Base-by-base conservation (phyloP, 148 eudicot genomes). In the Euryodendron excelsum region DNA sequence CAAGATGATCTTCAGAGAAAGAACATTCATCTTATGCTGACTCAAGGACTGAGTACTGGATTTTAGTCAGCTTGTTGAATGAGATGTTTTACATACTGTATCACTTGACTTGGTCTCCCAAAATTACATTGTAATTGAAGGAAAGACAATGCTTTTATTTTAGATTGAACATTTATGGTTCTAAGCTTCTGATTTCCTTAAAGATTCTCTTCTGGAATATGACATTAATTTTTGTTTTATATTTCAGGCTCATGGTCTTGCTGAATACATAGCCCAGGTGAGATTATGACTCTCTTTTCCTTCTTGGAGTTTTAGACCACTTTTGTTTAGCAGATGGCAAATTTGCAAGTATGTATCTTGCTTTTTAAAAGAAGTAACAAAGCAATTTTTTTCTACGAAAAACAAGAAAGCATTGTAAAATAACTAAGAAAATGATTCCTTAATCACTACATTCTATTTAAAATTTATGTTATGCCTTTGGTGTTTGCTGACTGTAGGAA, bases 201-300 rank as follows among this genome's bases (percentile, higher is more conserved):
- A 34, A 11, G 62, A 50, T 73, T 30, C 45, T n/a, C 23, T 70
- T 79, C 41, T 13, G 77, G 73, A 68, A 65, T 36, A 69, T 85
- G 78, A 69, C 80, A 82, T 68, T 72, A 28, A 80, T 69, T 79
- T 56, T 77, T 76, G 81, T 80, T 84, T 77, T 80, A 14, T 82
- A 67, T 87, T 87, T 59, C 99, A 96, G 99, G 88, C 91, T 61
- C 97, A 96, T 87, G 98, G 94, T 60, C 82, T 96, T 80, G 98
- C 99, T 9, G 99, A 96, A 80, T 96, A 90, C 81, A 96, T 96
- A 55, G 99, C 99, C 21, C 98, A 91, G 98, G 99, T 96, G 85
- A 74, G 80, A 58, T 82, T 6, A 47, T 75, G 47, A 63, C 0
- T 60, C 78, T 44, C 62, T 12, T 50, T 11, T 74, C 50, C 18